These are phyloP conservation scores for Yamadazyma philogaea DNA, from an alignment of 805 yeast genomes.

Conservation along the genomic window DNA sequence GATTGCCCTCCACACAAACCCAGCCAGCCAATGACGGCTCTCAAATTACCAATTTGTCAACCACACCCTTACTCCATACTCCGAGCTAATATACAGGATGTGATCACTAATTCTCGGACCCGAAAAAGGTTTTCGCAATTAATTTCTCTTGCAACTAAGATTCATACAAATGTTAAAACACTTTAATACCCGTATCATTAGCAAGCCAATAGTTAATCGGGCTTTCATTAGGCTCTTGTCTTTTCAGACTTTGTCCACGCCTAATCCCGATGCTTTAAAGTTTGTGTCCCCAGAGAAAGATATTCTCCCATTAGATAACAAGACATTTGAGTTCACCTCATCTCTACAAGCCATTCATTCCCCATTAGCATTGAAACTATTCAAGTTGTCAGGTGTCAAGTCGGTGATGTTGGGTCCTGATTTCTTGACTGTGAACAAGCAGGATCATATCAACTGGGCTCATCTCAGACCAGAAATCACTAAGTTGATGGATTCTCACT, in stretches of 20 bases:
- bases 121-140: slow-evolving; percentile 3
- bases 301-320: slow-evolving; percentile 45
- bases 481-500: slow-evolving; percentile 54
- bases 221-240: slow-evolving; percentile 24
- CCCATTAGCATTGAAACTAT: slow-evolving; percentile 59
- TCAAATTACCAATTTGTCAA: slow-evolving; percentile 1
- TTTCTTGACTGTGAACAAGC: slow-evolving; percentile 70
- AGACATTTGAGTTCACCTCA: slow-evolving; percentile 52
- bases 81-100: neutral
- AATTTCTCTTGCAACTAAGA: neutral
- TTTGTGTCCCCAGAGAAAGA: slow-evolving; percentile 49
- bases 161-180: slow-evolving; percentile 1
- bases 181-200: neutral
- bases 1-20: neutral
- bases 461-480: slow-evolving; percentile 54
- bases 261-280: slow-evolving; percentile 73
- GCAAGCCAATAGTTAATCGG: neutral
- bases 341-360: slow-evolving; percentile 57
- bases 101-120: slow-evolving; percentile 4
- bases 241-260: slow-evolving; percentile 56
- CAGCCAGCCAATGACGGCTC: slow-evolving; percentile 1
- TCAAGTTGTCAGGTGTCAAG: slow-evolving; percentile 61
- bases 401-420: slow-evolving; percentile 73
- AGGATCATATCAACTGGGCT: slow-evolving; percentile 60
- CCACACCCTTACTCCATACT: slow-evolving; percentile 1